Conservation (phyloP, 257 asterid species). For the Solanum appendiculatum region DNA sequence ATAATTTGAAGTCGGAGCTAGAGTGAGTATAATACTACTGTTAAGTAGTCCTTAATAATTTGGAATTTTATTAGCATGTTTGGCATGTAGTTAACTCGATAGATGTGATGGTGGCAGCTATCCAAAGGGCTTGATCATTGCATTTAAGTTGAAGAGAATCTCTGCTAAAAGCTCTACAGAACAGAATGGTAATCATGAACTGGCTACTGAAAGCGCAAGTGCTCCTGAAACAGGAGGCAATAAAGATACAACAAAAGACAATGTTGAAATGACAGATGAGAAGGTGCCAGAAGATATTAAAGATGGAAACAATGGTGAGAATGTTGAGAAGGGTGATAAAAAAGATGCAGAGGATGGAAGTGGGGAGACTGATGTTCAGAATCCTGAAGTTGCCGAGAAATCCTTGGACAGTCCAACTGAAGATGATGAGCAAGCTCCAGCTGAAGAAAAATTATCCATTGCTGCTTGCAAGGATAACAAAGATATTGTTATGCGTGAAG, state of each 20-base stretch:
- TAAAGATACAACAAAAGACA: slow-evolving; percentile 16
- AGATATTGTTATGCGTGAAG: slow-evolving; percentile 84
- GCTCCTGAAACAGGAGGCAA: slow-evolving; percentile 29
- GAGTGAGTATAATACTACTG: slow-evolving; percentile 36
- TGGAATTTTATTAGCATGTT: not conserved
- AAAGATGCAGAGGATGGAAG: slow-evolving; percentile 6
- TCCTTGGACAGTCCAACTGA: slow-evolving; percentile 20
- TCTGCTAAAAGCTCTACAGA: slow-evolving; percentile 27
- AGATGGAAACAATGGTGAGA: not conserved
- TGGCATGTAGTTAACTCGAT: not conserved
- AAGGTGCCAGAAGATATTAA: slow-evolving; percentile 10
- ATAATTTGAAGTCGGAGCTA: slow-evolving; percentile 31
- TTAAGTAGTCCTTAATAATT: not conserved
- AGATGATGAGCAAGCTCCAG: slow-evolving; percentile 28
- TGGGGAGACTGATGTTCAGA: slow-evolving; percentile 23
- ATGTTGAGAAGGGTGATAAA: not conserved
- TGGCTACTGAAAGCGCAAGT: slow-evolving; percentile 16
- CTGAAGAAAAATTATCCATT: slow-evolving; percentile 23
- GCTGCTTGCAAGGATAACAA: slow-evolving; percentile 49
- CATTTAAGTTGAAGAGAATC: slow-evolving; percentile 62
- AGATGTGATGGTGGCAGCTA: slow-evolving; percentile 40
- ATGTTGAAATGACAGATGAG: slow-evolving; percentile 18
- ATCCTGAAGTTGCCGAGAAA: slow-evolving; percentile 31
- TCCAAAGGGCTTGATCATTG: slow-evolving; percentile 77
- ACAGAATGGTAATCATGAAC: slow-evolving; percentile 29